These are phyloP conservation scores for Hyaloperonospora arabidopsidis DNA, from an alignment of 352 stramenopile species.

Conservation along the genomic window DNA sequence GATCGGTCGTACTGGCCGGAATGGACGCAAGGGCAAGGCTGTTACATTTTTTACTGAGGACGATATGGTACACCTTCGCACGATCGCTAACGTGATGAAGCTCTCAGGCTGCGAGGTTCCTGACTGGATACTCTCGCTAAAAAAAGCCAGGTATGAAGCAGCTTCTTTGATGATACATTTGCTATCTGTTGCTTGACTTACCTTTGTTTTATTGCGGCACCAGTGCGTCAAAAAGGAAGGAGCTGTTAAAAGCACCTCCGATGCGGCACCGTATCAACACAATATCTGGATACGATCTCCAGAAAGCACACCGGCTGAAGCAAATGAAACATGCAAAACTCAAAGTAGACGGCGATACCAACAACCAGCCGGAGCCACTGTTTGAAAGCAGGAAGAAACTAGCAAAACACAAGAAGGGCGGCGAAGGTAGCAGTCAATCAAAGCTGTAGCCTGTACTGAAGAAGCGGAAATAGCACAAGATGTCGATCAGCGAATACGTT, in stretches of 20 bases:
- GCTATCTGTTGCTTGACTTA: slow-evolving; percentile 3
- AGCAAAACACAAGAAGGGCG: slow-evolving; percentile 29
- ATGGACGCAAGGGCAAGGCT: slow-evolving; percentile 87
- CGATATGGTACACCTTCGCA: slow-evolving; percentile 90
- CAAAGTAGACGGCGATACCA: slow-evolving; percentile 9
- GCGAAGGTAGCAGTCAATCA: background rate
- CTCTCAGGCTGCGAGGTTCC: slow-evolving; percentile 95
- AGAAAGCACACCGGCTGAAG: slow-evolving; percentile 65
- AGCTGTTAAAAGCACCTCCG: slow-evolving; percentile 72
- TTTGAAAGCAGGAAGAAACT: slow-evolving; percentile 12
- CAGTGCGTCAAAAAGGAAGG: slow-evolving; percentile 64
- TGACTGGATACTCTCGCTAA: slow-evolving; percentile 97
- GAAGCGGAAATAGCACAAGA: background rate
- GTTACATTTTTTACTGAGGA: slow-evolving; percentile 98
- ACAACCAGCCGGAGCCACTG: slow-evolving; percentile 9
- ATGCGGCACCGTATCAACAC: slow-evolving; percentile 74
- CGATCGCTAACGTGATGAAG: slow-evolving; percentile 98
- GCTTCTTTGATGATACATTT: background rate
- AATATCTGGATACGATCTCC: slow-evolving; percentile 80
- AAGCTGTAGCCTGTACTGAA: background rate
- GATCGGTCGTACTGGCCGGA: slow-evolving; percentile 93
- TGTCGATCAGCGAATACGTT: slow-evolving; percentile 15
- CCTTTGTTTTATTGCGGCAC: slow-evolving; percentile 4
- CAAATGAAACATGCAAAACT: slow-evolving; percentile 42
- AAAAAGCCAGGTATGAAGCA: slow-evolving; percentile 73